Evolutionary conservation across 108 stramenopile species (phyloP).

Genomic region (Stephanodiscus minutulus): DNA sequence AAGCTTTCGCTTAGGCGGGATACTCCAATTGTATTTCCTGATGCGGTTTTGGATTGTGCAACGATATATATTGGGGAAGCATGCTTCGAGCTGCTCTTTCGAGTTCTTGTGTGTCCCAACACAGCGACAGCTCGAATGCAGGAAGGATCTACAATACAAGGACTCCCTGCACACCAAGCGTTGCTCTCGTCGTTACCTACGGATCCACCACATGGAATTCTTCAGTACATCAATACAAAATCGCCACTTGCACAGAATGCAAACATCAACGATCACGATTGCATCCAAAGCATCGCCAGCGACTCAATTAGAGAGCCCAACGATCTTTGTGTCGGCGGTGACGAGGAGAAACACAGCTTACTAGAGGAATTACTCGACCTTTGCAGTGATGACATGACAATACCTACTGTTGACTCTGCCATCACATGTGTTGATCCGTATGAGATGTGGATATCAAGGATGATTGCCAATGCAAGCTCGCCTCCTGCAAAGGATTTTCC

Average conservation of each 20-base stretch:
- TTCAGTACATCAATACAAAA: neutral
- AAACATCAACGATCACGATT: neutral
- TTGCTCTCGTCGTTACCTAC: constrained; percentile 1
- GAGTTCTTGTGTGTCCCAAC: neutral
- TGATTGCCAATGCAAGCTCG: constrained; percentile 25
- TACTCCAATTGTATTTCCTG: neutral
- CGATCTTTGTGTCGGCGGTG: neutral
- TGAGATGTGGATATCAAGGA: constrained; percentile 38
- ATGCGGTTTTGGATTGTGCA: neutral
- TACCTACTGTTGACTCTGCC: constrained; percentile 29
- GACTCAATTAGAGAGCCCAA: constrained; percentile 10
- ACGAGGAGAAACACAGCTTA: constrained; percentile 15
- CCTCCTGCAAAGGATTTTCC: constrained; percentile 23
- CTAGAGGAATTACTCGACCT: constrained; percentile 47
- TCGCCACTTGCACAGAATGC: neutral
- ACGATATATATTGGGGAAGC: constrained; percentile 14
- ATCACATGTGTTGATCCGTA: constrained; percentile 27
- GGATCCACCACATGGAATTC: neutral
- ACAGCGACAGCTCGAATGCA: neutral
- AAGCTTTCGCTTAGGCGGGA: constrained; percentile 1
- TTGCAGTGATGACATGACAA: constrained; percentile 48
- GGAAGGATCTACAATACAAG: neutral
- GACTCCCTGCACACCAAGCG: neutral
- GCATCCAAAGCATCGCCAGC: neutral
- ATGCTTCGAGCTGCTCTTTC: constrained; percentile 17